Evolutionary conservation across 1,284 basidiomycete genomes (phyloP).

Genomic region (Sphagnurus paluster): DNA sequence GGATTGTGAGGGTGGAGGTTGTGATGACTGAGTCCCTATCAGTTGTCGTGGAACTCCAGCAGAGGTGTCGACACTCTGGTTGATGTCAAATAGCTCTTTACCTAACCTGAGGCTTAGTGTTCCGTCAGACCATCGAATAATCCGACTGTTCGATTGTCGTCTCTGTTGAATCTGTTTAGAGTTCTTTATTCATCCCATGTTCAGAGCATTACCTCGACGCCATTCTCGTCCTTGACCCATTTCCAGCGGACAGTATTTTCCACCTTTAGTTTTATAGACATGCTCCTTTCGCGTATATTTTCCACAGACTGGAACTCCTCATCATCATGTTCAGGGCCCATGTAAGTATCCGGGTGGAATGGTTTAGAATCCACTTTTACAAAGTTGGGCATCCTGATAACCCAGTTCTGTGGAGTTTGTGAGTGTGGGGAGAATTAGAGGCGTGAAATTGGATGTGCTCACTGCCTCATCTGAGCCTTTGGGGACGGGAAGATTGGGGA

Average conservation of each 20-base stretch:
- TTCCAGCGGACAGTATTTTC: constrained; percentile 92
- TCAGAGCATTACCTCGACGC: constrained; percentile 59
- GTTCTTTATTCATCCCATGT: constrained; percentile 3
- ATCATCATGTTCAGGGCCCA: constrained; percentile 78
- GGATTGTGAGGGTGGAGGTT: constrained; percentile 30
- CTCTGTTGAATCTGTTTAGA: constrained; percentile 38
- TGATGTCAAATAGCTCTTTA: constrained; percentile 89
- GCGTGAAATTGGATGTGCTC: constrained; percentile 24
- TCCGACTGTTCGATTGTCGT: constrained; percentile 83
- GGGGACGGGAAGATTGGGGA: constrained; percentile 79
- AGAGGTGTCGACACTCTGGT: constrained; percentile 71
- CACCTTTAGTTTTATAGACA: constrained; percentile 82
- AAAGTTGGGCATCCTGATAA: constrained; percentile 82
- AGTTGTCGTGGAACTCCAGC: constrained; percentile 56
- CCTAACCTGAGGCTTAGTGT: constrained; percentile 84
- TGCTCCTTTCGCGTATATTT: constrained; percentile 66
- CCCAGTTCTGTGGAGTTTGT: constrained; percentile 63
- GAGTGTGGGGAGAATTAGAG: constrained; percentile 1
- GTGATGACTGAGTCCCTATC: constrained; percentile 39
- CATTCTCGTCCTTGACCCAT: constrained; percentile 75
- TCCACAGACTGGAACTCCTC: constrained; percentile 58
- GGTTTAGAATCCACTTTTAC: constrained; percentile 81
- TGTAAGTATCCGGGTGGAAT: constrained; percentile 79
- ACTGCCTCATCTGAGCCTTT: constrained; percentile 72
- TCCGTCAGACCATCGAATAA: constrained; percentile 93